phyloP scores from a whole-genome alignment of 139 green algal species.

The Coccomyxa sp. region DNA sequence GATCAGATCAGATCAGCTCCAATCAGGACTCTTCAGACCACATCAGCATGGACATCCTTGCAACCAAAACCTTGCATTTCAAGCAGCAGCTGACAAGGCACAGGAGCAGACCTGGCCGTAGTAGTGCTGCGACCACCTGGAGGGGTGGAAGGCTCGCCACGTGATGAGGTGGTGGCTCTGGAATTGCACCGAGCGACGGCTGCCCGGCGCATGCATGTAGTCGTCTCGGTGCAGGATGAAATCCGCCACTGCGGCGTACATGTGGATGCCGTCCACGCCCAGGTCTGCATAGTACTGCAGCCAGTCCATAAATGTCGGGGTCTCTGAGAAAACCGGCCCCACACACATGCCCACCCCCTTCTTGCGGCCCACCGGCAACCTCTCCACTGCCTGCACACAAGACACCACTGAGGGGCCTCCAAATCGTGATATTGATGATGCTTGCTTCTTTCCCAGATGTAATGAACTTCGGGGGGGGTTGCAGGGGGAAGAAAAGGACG shows the following conservation, averaged over 20 bases:
- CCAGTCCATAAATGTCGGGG: background rate
- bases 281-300: background rate
- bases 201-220: background rate
- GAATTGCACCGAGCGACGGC: background rate
- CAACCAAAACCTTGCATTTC: background rate
- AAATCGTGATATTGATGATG: background rate
- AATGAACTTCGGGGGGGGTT: background rate
- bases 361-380: background rate
- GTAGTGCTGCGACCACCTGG: background rate
- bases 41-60: background rate
- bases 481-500: background rate
- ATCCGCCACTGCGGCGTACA: background rate
- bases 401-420: background rate
- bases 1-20: background rate
- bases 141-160: background rate
- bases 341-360: background rate
- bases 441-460: background rate
- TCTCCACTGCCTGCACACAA: background rate
- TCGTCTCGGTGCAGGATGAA: background rate
- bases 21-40: too few species aligned
- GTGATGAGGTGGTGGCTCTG: background rate
- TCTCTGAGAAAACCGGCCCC: background rate
- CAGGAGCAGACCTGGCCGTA: background rate
- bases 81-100: background rate
- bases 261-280: background rate